Conservation (phyloP, 192 early-diverging fungal genomes). For the Geranomyces variabilis region DNA sequence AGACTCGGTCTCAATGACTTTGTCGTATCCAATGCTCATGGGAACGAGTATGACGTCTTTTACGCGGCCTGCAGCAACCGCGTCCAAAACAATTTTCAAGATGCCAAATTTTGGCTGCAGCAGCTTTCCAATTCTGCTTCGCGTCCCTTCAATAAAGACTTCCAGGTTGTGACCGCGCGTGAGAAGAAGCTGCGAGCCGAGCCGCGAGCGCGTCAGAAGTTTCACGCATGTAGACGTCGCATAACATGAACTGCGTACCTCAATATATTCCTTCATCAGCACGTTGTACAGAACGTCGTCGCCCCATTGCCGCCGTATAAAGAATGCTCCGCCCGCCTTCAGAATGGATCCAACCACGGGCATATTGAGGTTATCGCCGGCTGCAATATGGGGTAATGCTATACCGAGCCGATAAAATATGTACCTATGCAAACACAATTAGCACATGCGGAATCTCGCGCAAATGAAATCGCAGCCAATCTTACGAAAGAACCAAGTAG, state of each 20-base stretch:
- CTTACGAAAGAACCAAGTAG: conserved; percentile 78
- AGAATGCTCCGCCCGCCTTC: conserved; percentile 74
- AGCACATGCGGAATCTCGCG: not conserved
- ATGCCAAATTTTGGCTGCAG: conserved; percentile 81
- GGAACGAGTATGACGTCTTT: conserved; percentile 77
- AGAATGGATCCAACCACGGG: conserved; percentile 71
- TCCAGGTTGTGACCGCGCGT: conserved; percentile 79
- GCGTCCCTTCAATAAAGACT: conserved; percentile 83
- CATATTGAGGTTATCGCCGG: conserved; percentile 83
- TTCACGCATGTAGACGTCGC: too few relatives aligned
- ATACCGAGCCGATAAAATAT: conserved; percentile 81
- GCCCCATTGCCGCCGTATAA: conserved; percentile 78
- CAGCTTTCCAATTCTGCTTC: conserved; percentile 78
- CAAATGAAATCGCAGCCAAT: too few relatives aligned
- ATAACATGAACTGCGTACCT: too few relatives aligned
- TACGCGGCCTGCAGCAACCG: conserved; percentile 60
- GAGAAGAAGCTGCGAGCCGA: conserved; percentile 51
- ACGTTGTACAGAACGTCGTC: conserved; percentile 73
- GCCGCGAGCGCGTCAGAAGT: too few relatives aligned
- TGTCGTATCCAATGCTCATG: conserved; percentile 83
- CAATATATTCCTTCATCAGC: conserved; percentile 77
- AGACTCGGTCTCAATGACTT: conserved; percentile 77
- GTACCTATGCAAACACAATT: conserved; percentile 25
- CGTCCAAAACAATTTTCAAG: conserved; percentile 81
- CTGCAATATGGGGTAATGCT: conserved; percentile 79